Conservation (phyloP, 2,329 filamentous ascomycete genomes). For the Balansia obtecta region DNA sequence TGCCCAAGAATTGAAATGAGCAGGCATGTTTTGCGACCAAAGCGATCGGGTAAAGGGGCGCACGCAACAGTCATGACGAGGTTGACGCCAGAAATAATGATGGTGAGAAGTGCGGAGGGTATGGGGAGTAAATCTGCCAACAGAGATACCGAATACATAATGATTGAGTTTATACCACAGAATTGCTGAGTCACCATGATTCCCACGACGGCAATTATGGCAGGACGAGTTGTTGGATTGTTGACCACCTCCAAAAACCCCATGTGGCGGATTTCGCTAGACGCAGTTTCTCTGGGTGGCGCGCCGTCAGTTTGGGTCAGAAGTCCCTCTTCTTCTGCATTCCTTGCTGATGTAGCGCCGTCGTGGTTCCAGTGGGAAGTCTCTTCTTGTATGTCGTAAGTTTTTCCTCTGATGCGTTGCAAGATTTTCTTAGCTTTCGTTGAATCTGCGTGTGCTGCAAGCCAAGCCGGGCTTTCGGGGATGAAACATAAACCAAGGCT, state of each 20-base stretch:
- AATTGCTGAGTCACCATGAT: slow-evolving; percentile 91
- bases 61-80: slow-evolving; percentile 70
- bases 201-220: slow-evolving; percentile 72
- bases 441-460: slow-evolving; percentile 54
- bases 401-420: slow-evolving; percentile 61
- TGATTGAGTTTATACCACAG: slow-evolving; percentile 89
- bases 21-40: slow-evolving; percentile 79
- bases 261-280: slow-evolving; percentile 23
- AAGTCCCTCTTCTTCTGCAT: slow-evolving; percentile 59
- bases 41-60: slow-evolving; percentile 72
- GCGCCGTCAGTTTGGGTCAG: slow-evolving; percentile 29
- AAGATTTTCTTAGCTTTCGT: slow-evolving; percentile 53
- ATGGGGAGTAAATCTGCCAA: slow-evolving; percentile 70
- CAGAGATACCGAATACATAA: slow-evolving; percentile 96
- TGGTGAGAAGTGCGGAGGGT: slow-evolving; percentile 72
- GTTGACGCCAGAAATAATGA: slow-evolving; percentile 78
- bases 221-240: slow-evolving; percentile 56
- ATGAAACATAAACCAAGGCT: slow-evolving; percentile 59
- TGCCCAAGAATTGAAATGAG: slow-evolving; percentile 76
- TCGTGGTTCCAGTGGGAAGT: slow-evolving; percentile 45
- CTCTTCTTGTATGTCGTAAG: slow-evolving; percentile 61
- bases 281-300: not conserved
- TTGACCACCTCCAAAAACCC: slow-evolving; percentile 54
- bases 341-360: slow-evolving; percentile 16
- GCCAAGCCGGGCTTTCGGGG: slow-evolving; percentile 80